Base-by-base conservation (phyloP, 2,329 filamentous ascomycete genomes). In the Cercospora zeina region DNA sequence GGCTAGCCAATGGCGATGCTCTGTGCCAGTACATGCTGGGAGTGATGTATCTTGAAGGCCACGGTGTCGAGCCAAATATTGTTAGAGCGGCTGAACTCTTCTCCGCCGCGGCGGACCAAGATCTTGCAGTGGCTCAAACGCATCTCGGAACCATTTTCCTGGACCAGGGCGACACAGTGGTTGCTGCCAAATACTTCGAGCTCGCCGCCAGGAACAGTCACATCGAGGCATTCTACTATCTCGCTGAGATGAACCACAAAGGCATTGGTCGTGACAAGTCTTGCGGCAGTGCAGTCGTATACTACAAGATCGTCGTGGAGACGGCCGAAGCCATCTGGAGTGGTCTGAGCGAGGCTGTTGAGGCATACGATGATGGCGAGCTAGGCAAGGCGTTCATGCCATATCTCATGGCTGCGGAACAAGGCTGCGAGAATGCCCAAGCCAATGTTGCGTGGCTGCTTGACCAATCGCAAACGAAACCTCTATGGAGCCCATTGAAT, bases 181-280 rank as follows among this genome's bases (percentile, higher is more conserved):
- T 88, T 0, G 93, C 93, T 2, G 89, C 87, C 63, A 87, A 89
- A 68, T 96, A 96, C 74, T 96, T 97, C 70, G 92, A 96, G 71
- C 82, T 93, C 53, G 93, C 93, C 4, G 89, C 89, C 42, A 82
- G 90, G 24, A 91, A 91, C 73, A 88, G 88, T 13, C 89, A 92
- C 72, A 89, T 96, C 65, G 92, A 96, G 76, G 90, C 92, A 0
- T 91, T 90, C 73, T 97, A 96, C 77, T 96, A 96, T 74, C 85
- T 97, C 3, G 93, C 91, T 1, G 93, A 97, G 76, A 86, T 96
- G 80, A 88, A 87, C 24, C 85, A 93, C 68, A 85, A 90, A 65
- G 92, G 90, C 0, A 84, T 96, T 31, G 91, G 90, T 4, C 83
- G 90, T 36, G 90, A 96, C 67, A 87, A 87, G 68, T 88, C 89